Evolutionary conservation across 176 grass and related monocot genomes (phyloP).

Genomic region (Oryza brachyantha): DNA sequence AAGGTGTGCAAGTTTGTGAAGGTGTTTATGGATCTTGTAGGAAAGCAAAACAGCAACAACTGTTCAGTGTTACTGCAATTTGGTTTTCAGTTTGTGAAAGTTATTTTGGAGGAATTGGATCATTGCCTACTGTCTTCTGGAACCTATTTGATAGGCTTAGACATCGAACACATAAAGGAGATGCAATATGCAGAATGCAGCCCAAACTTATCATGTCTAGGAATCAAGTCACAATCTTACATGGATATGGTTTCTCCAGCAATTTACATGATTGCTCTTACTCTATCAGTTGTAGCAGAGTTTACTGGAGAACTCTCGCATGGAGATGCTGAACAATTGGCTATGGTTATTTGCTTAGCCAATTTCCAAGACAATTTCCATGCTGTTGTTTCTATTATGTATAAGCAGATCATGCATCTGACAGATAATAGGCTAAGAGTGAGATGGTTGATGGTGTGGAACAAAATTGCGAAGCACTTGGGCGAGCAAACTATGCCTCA

Average conservation of each 20-base stretch:
- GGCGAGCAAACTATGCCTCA: constrained; percentile 12
- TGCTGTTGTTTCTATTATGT: constrained; percentile 42
- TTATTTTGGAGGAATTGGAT: constrained; percentile 42
- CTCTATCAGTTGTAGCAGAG: constrained; percentile 42
- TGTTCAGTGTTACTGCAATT: constrained; percentile 34
- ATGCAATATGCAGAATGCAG: constrained; percentile 27
- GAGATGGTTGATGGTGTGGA: constrained; percentile 52
- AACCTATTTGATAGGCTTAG: constrained; percentile 35
- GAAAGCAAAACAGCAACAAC: constrained; percentile 28
- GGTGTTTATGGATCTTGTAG: constrained; percentile 38
- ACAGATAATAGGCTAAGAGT: constrained; percentile 1
- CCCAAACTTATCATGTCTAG: constrained; percentile 19
- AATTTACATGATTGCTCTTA: constrained; percentile 40
- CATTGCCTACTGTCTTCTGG: constrained; percentile 41
- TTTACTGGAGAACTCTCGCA: constrained; percentile 30
- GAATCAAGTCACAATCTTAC: constrained; percentile 29
- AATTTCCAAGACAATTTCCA: constrained; percentile 16
- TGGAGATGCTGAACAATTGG: constrained; percentile 28
- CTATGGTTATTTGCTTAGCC: constrained; percentile 10
- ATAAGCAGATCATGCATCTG: constrained; percentile 22
- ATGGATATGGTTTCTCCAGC: constrained; percentile 54
- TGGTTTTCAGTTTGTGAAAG: constrained; percentile 49
- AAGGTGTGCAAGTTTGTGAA: constrained; percentile 54
- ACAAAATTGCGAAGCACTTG: constrained; percentile 30
- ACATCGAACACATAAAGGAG: constrained; percentile 44